Conservation (phyloP, 495 filamentous ascomycete species). For the Penicillium diatomitis region DNA sequence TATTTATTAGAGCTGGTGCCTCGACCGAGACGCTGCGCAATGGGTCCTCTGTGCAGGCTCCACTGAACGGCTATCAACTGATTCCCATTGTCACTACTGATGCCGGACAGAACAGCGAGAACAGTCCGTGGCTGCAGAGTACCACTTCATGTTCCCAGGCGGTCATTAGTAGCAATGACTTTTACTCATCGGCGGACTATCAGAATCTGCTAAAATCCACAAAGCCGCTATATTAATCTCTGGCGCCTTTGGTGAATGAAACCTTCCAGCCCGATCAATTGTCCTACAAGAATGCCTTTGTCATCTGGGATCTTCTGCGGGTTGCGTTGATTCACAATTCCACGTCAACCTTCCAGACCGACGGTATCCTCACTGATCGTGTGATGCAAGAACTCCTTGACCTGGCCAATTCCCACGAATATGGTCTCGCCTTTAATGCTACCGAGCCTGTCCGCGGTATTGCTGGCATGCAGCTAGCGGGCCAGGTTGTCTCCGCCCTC, state of each 20-base stretch:
- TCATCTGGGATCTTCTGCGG: conserved; percentile 40
- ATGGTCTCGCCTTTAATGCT: conserved; percentile 31
- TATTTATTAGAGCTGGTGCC: conserved; percentile 31
- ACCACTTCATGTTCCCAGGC: conserved; percentile 44
- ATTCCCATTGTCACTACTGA: conserved; percentile 22
- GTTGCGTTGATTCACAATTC: conserved; percentile 37
- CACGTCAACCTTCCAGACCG: background rate
- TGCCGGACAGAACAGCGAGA: conserved; percentile 37
- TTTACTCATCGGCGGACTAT: conserved; percentile 26
- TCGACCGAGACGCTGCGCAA: conserved; percentile 34
- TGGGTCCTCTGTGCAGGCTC: conserved; percentile 37
- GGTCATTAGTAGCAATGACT: conserved; percentile 14
- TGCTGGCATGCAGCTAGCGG: conserved; percentile 13
- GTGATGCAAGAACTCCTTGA: conserved; percentile 22
- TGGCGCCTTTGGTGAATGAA: conserved; percentile 48
- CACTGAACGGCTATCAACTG: conserved; percentile 44
- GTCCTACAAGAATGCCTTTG: conserved; percentile 59
- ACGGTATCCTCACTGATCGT: conserved; percentile 4
- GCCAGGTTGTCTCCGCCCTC: conserved; percentile 32
- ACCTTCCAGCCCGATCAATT: conserved; percentile 38
- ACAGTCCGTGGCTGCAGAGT: conserved; percentile 45
- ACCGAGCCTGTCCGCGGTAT: conserved; percentile 19
- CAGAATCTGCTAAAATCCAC: conserved; percentile 36
- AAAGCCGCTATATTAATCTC: conserved; percentile 44
- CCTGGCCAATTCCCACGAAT: conserved; percentile 33